Percentiles rank a stretch among this genome's conserved stretches.
These are phyloP conservation scores for Trametes polyzona DNA, from an alignment of 1,284 basidiomycete species.

Conservation along the genomic window DNA sequence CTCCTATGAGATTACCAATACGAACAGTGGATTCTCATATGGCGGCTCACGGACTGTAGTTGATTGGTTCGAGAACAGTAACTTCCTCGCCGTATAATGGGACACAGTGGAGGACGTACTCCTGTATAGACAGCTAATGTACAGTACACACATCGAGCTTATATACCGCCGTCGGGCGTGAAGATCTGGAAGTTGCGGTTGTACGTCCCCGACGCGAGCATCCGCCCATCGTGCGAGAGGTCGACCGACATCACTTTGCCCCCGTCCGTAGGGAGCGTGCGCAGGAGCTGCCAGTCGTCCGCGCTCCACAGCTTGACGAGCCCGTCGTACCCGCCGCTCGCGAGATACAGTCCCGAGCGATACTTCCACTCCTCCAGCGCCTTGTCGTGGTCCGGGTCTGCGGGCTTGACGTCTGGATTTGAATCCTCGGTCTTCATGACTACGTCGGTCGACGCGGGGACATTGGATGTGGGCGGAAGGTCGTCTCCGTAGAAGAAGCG, in stretches of 20 bases:
- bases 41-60: no score
- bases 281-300: constrained; percentile 95
- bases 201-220: constrained; percentile 90
- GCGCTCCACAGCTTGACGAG: constrained; percentile 96
- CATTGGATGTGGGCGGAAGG: constrained; percentile 35
- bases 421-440: constrained; percentile 42
- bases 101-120: not conserved
- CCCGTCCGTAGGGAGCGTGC: constrained; percentile 89
- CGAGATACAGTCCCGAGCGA: constrained; percentile 89
- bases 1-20: no score
- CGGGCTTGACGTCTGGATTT: constrained; percentile 28
- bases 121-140: not conserved
- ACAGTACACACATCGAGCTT: not conserved
- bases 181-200: constrained; percentile 94
- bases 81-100: no score
- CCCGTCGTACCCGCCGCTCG: constrained; percentile 94
- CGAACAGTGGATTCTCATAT: no score
- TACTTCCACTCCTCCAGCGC: constrained; percentile 67
- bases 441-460: constrained; percentile 41
- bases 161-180: constrained; percentile 58
- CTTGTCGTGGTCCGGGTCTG: constrained; percentile 15
- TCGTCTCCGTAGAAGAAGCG: constrained; percentile 83
- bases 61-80: no score
- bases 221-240: constrained; percentile 79
- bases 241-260: constrained; percentile 99